A percentile compares a stretch with the other conserved stretches of the same genome.
phyloP scores from a whole-genome alignment of 768 basidiomycete species.

The Panus rudis region DNA sequence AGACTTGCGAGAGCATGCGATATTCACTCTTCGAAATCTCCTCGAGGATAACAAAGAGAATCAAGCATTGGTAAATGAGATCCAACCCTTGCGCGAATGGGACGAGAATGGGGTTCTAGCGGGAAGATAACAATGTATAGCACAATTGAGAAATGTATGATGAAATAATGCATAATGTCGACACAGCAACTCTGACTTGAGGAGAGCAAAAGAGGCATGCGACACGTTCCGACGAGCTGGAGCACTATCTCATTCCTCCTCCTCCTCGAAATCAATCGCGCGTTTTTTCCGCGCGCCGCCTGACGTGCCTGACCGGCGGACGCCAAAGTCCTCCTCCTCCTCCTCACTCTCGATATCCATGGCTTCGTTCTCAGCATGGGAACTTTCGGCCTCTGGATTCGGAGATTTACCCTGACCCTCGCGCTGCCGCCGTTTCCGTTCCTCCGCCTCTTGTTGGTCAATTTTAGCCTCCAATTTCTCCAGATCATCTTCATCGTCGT shows the following conservation, averaged over 20 bases:
- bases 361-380: slow-evolving; percentile 34
- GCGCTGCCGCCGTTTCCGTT: slow-evolving; percentile 37
- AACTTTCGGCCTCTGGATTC: slow-evolving; percentile 23
- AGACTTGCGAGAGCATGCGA: slow-evolving; percentile 91
- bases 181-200: neutral
- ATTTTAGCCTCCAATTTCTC: slow-evolving; percentile 70
- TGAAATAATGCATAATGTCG: neutral
- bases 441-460: slow-evolving; percentile 45
- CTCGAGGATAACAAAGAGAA: slow-evolving; percentile 73
- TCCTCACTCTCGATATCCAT: slow-evolving; percentile 77
- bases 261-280: slow-evolving; percentile 53
- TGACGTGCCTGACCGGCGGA: slow-evolving; percentile 46
- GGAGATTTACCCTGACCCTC: slow-evolving; percentile 9
- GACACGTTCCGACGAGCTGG: neutral
- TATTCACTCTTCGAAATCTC: slow-evolving; percentile 76
- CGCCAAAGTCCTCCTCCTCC: slow-evolving; percentile 64
- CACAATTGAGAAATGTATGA: neutral
- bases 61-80: slow-evolving; percentile 68
- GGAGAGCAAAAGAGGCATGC: neutral
- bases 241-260: slow-evolving; percentile 37
- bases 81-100: slow-evolving; percentile 58
- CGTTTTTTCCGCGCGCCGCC: slow-evolving; percentile 47
- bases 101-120: slow-evolving; percentile 48
- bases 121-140: slow-evolving; percentile 17
- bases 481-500: slow-evolving; percentile 51